Evolutionary conservation across 2,329 filamentous ascomycete species (phyloP), one percentile per base, ranked within the genome.

Genomic region (Berkeleyomyces basicola): DNA sequence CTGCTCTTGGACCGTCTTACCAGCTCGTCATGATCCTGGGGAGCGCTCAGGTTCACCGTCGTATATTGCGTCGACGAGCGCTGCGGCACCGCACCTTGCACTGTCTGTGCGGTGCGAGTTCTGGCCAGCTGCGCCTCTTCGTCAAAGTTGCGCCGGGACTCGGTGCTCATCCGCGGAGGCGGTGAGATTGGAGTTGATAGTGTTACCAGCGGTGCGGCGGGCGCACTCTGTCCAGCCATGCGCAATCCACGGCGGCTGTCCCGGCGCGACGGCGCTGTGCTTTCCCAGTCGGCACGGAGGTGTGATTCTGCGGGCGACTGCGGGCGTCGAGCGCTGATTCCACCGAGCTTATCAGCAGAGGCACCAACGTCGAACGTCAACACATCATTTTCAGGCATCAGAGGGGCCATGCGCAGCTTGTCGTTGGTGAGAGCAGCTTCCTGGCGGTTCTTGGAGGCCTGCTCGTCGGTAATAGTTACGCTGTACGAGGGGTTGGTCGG

Each of bases 401-500:
- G 66, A 1, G 87, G 86, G 4, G 87, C 76, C 69, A 95, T 73
- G 42, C 89, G 84, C 61, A 76, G 77, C 3, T 78, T 82, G 65
- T 88, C 84, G 70, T 87, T 86, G 1, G 77, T 76, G 1, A 76
- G 76, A 42, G 81, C 66, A 55, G 66, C 61, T 9, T 80, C 78
- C 2, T 83, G 78, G 61, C 87, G 82, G 61, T 84, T 83, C 43
- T 78, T 75, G 37, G 78, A 74, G 4, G 90, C 90, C 67, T 83
- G 81, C 0, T 80, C 75, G 66, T 92, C 86, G 1, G 82, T 77
- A 59, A 96, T 85, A 5, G 85, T 72, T 23, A 96, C 91, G 16
- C 85, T 86, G 76, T 93, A 96, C 4, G 83, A 77, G 0, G 91
- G 91, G 73, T 95, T 93, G 40, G 79, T 82, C 4, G 87, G 80